Evolutionary conservation across 2,329 filamentous ascomycete genomes (phyloP), one percentile per base, ranked within the genome.

Genomic region (Cryphonectria carpinicola): DNA sequence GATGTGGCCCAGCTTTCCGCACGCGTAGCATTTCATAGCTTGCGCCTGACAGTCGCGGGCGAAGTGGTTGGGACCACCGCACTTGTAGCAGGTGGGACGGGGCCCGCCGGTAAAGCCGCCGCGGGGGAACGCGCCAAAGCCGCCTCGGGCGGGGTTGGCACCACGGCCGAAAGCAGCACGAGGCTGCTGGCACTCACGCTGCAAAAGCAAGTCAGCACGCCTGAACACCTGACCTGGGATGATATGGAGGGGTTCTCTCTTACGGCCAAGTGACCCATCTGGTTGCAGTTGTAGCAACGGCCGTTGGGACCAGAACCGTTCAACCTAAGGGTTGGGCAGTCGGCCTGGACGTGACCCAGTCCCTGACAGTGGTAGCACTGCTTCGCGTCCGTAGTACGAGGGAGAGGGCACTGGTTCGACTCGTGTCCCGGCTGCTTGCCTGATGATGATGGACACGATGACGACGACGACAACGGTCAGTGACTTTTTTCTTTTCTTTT

Each of bases 321-420:
- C 81, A 99, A 84, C 77, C 96, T 94, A 75, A 99, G 89, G 73
- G 96, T 98, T 78, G 96, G 96, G 89, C 96, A 99, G 83, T 99
- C 96, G 76, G 96, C 96, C 87, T 99, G 96, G 78, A 99, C 96
- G 81, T 99, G 96, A 76, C 96, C 96, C 73, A 98, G 89, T 71
- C 96, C 96, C 87, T 98, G 96, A 88, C 96, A 99, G 86, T 98
- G 96, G 83, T 99, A 99, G 90, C 96, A 99, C 88, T 99, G 96
- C 90, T 99, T 99, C 67, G 94, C 94, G 85, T 99, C 96, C 75
- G 96, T 98, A 73, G 95, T 98, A 82, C 96, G 92, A 79, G 96
- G 96, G 80, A 95, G 91, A 77, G 96, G 96, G 88, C 96, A 99
- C 82, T 92, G 93, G 85, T 97, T 98, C 76, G 95, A 98, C 86